These are phyloP conservation scores for Aspergillus sp. DNA, from an alignment of 2,329 filamentous ascomycete species.

Conservation along the genomic window DNA sequence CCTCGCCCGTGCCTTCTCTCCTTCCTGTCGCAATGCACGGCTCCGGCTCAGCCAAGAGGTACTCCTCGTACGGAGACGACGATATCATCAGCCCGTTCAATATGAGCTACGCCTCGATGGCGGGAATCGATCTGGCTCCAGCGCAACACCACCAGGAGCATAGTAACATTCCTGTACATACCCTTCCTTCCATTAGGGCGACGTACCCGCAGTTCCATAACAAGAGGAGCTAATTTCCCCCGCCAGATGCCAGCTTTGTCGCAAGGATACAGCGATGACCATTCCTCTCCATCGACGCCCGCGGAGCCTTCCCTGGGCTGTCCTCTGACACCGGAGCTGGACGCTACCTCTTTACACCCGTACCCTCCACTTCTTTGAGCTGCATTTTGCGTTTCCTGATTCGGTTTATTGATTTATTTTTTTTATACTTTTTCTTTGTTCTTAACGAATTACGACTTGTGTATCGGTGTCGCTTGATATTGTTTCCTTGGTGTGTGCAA, in stretches of 20 bases:
- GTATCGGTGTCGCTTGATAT: neutral
- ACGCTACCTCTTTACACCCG: conserved; percentile 40
- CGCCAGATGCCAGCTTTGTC: conserved; percentile 38
- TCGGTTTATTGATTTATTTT: neutral
- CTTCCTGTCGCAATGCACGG: conserved; percentile 45
- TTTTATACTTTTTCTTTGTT: neutral
- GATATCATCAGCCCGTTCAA: conserved; percentile 59
- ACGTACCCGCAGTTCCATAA: conserved; percentile 13
- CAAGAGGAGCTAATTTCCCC: conserved; percentile 19
- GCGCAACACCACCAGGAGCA: conserved; percentile 36
- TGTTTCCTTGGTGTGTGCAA: conserved; percentile 1
- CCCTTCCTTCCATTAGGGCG: conserved; percentile 28
- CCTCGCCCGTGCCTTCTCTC: conserved; percentile 42
- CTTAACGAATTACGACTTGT: neutral
- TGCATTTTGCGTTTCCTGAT: neutral
- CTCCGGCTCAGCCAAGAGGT: conserved; percentile 51
- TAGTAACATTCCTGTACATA: conserved; percentile 46
- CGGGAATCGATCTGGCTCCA: conserved; percentile 53
- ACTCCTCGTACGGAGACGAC: conserved; percentile 54
- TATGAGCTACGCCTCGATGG: conserved; percentile 61
- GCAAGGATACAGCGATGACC: conserved; percentile 40
- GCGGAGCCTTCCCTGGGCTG: conserved; percentile 39
- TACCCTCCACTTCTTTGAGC: conserved; percentile 24
- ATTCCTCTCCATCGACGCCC: conserved; percentile 43
- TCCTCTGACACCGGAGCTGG: conserved; percentile 44